Evolutionary conservation across 805 yeast genomes (phyloP).

Genomic region (Sungouiella blattae): DNA sequence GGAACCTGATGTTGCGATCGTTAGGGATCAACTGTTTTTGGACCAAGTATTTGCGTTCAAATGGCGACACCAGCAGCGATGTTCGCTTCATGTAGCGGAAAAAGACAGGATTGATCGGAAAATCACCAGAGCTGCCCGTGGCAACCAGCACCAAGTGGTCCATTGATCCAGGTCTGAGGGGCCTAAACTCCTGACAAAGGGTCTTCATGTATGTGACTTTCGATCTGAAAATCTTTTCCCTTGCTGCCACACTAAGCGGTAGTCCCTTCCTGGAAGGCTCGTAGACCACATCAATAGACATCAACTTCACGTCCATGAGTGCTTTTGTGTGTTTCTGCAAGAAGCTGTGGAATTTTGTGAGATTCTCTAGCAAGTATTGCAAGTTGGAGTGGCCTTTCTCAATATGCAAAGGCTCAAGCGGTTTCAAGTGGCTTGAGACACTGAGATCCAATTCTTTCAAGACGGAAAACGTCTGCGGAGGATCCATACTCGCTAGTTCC

Average conservation of each 20-base stretch:
- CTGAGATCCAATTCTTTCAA: constrained; percentile 7
- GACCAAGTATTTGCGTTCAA: constrained; percentile 17
- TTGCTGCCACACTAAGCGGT: constrained; percentile 26
- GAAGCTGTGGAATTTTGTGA: constrained; percentile 19
- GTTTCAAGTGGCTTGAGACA: background rate
- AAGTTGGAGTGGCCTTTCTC: background rate
- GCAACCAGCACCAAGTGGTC: constrained; percentile 17
- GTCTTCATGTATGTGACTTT: constrained; percentile 23
- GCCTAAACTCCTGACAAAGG: constrained; percentile 16
- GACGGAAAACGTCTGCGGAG: constrained; percentile 7
- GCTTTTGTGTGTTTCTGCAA: constrained; percentile 14
- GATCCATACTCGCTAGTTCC: constrained; percentile 9
- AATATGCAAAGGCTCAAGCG: background rate
- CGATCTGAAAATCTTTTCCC: constrained; percentile 24
- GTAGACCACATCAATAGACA: constrained; percentile 29
- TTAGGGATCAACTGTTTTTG: constrained; percentile 26
- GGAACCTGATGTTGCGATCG: constrained; percentile 25
- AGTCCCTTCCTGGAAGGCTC: constrained; percentile 28
- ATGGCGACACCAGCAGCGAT: constrained; percentile 17
- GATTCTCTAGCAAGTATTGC: constrained; percentile 9
- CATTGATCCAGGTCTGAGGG: constrained; percentile 19
- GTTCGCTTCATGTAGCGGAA: constrained; percentile 23
- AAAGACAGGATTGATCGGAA: constrained; percentile 21
- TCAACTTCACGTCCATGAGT: constrained; percentile 24
- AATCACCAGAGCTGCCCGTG: constrained; percentile 1